Conservation (phyloP, 2,329 filamentous ascomycete species). For the Talaromyces sp. region DNA sequence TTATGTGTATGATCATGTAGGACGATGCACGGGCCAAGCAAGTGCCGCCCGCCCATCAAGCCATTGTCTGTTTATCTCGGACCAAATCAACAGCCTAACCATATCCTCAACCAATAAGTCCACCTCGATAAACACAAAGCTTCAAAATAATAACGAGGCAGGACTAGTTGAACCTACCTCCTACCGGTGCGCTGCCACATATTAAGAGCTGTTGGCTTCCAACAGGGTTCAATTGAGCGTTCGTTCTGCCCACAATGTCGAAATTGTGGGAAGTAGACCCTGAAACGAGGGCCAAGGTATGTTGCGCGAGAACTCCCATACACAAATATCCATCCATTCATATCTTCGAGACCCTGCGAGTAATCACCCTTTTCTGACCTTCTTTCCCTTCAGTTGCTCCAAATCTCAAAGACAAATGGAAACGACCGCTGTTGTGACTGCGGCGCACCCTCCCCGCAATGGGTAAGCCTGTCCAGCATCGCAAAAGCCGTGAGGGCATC, state of each 20-base stretch:
- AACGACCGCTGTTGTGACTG: slow-evolving; percentile 95
- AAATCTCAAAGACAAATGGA: slow-evolving; percentile 82
- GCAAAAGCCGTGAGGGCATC: too few species aligned
- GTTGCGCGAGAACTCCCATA: slow-evolving; percentile 1
- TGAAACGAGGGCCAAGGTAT: slow-evolving; percentile 89
- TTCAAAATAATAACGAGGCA: neutral
- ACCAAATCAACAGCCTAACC: slow-evolving; percentile 40
- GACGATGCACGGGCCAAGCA: slow-evolving; percentile 23
- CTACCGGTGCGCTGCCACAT: too few species aligned
- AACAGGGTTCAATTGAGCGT: neutral
- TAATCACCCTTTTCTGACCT: neutral
- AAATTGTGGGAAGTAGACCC: slow-evolving; percentile 99
- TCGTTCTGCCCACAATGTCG: slow-evolving; percentile 34
- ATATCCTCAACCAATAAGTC: neutral
- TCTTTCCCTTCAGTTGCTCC: slow-evolving; percentile 61
- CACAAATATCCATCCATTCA: neutral
- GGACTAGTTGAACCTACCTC: neutral
- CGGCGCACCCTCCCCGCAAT: slow-evolving; percentile 92
- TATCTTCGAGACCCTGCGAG: neutral
- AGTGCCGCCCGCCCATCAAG: neutral
- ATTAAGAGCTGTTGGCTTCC: neutral
- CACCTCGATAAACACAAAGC: neutral
- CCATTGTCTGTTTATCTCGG: slow-evolving; percentile 32
- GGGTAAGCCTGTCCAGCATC: slow-evolving; percentile 52
- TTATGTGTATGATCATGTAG: neutral